Conservation (phyloP, 495 filamentous ascomycete species). For the Podospora sp. region DNA sequence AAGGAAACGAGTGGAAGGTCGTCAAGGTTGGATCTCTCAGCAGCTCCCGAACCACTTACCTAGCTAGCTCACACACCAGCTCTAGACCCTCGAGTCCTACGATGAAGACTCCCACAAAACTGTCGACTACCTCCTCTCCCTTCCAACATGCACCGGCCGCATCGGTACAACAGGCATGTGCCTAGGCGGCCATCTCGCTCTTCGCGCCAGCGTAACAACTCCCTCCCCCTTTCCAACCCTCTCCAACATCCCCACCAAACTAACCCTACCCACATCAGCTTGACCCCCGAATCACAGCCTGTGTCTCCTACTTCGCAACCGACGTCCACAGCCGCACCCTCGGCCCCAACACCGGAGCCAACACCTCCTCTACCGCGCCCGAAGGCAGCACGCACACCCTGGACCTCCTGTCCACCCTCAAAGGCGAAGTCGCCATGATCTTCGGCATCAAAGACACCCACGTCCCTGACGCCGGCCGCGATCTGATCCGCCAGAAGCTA, state of each 20-base stretch:
- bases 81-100: conserved; percentile 78
- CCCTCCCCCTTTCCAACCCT: background rate
- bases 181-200: conserved; percentile 87
- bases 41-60: background rate
- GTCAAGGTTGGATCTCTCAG: conserved; percentile 56
- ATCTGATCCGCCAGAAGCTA: conserved; percentile 82
- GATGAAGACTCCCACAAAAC: conserved; percentile 78
- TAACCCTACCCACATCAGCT: conserved; percentile 42
- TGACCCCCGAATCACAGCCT: conserved; percentile 72
- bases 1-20: conserved; percentile 85
- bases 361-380: conserved; percentile 38
- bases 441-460: conserved; percentile 91
- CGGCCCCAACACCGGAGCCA: conserved; percentile 49
- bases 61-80: conserved; percentile 7
- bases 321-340: conserved; percentile 82
- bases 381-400: conserved; percentile 45
- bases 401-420: conserved; percentile 61
- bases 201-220: conserved; percentile 64
- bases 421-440: conserved; percentile 83
- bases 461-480: conserved; percentile 81
- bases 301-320: conserved; percentile 90
- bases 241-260: background rate
- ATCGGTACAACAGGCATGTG: conserved; percentile 95
- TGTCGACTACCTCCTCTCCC: conserved; percentile 73
- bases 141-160: conserved; percentile 80